Percentiles rank a stretch among this genome's conserved stretches.
Conservation (phyloP, 1,284 basidiomycete species). For the Hemileia vastatrix region DNA sequence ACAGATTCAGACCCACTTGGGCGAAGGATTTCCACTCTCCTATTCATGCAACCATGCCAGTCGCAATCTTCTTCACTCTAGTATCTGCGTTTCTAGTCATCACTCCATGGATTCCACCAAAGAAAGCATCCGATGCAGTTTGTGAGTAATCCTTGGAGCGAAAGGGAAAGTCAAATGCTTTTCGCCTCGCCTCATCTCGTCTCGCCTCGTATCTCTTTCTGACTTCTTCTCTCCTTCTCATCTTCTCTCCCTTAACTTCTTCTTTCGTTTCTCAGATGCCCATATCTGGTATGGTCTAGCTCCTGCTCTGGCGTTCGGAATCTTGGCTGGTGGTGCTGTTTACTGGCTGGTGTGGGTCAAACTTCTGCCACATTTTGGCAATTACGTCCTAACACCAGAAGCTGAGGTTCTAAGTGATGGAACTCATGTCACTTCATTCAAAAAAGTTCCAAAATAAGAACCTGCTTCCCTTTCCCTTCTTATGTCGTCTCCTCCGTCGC, state of each 20-base stretch:
- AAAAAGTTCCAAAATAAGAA: no score
- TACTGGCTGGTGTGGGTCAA: conserved; percentile 56
- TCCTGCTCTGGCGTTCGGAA: conserved; percentile 25
- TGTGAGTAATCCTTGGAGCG: no score
- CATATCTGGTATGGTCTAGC: conserved; percentile 25
- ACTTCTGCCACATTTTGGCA: conserved; percentile 50
- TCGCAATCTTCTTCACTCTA: conserved; percentile 54
- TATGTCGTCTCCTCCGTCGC: no score
- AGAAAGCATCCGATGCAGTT: no score
- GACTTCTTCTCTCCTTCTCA: conserved; percentile 37
- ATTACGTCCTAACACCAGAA: conserved; percentile 50
- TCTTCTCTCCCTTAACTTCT: background rate
- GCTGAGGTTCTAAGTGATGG: conserved; percentile 53
- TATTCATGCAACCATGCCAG: conserved; percentile 46
- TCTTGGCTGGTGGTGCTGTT: conserved; percentile 48
- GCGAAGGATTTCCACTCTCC: conserved; percentile 26
- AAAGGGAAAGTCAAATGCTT: conserved; percentile 55
- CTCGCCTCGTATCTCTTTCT: conserved; percentile 51
- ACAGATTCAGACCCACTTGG: no score
- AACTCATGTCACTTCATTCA: conserved; percentile 53
- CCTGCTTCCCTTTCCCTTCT: no score
- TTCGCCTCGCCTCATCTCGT: conserved; percentile 53
- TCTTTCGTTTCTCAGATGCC: conserved; percentile 1
- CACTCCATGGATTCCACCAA: conserved; percentile 53
- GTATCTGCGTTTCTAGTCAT: conserved; percentile 52